Percentiles rank a stretch among this genome's conserved stretches.
These are phyloP conservation scores for Candolleomyces aberdarensis DNA, from an alignment of 768 basidiomycete species.

Conservation along the genomic window DNA sequence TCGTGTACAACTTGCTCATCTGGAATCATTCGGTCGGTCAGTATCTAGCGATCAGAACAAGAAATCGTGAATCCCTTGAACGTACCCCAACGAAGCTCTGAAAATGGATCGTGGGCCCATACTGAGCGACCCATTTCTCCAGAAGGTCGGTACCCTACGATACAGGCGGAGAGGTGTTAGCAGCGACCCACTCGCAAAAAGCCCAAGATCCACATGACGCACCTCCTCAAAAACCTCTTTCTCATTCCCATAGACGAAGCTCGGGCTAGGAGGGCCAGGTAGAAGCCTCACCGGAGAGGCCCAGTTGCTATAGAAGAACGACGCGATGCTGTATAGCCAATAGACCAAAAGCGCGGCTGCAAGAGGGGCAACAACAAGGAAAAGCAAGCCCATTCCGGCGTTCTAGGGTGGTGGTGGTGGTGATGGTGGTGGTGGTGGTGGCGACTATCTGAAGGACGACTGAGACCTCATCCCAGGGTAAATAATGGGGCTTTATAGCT, in stretches of 20 bases:
- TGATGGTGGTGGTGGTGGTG: no score
- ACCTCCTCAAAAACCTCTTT: constrained; percentile 42
- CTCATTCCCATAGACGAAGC: constrained; percentile 48
- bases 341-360: constrained; percentile 21
- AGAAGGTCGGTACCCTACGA: constrained; percentile 28
- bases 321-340: constrained; percentile 27
- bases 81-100: no score
- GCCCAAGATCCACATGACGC: constrained; percentile 3
- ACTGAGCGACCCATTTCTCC: constrained; percentile 42
- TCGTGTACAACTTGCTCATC: constrained; percentile 42
- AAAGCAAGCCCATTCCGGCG: no score
- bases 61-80: no score
- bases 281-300: constrained; percentile 45
- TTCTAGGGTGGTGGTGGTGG: no score
- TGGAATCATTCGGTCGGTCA: no score
- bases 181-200: neutral
- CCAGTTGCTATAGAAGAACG: constrained; percentile 26
- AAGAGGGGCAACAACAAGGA: constrained; percentile 15
- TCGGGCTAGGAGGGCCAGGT: constrained; percentile 46
- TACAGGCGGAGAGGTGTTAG: neutral
- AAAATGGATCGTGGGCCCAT: constrained; percentile 26
- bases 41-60: no score
- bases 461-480: no score
- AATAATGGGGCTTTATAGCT: no score
- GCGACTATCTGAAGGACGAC: no score